Evolutionary conservation across 1,284 basidiomycete species (phyloP).

Genomic region (Ceratobasidium papillatum): DNA sequence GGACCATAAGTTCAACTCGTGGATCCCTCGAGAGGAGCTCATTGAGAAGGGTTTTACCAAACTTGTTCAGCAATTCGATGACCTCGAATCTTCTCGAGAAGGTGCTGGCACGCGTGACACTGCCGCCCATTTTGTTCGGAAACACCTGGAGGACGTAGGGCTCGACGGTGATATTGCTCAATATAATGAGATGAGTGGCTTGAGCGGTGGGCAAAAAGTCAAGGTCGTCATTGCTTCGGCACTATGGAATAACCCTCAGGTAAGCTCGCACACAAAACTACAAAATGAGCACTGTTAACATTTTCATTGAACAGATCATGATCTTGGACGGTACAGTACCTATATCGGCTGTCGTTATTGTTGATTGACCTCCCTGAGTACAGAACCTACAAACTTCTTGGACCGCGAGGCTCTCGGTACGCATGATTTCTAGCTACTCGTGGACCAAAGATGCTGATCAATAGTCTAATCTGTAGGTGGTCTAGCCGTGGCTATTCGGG

Average conservation of each 20-base stretch:
- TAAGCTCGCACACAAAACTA: constrained; percentile 49
- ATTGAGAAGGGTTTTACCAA: constrained; percentile 91
- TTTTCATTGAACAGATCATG: constrained; percentile 21
- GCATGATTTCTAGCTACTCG: constrained; percentile 40
- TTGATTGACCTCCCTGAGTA: constrained; percentile 59
- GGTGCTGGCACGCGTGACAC: constrained; percentile 91
- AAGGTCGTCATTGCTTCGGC: constrained; percentile 96
- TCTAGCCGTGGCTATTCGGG: constrained; percentile 93
- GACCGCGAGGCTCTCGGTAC: constrained; percentile 81
- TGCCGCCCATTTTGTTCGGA: constrained; percentile 78
- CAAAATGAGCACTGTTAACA: background rate
- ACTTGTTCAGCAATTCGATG: constrained; percentile 94
- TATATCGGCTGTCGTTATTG: background rate
- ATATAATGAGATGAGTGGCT: constrained; percentile 93
- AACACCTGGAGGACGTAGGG: constrained; percentile 93
- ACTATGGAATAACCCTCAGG: constrained; percentile 94
- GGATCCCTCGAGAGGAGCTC: constrained; percentile 91
- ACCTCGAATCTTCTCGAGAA: constrained; percentile 94
- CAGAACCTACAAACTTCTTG: constrained; percentile 96
- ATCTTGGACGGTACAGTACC: constrained; percentile 46
- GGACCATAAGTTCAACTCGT: constrained; percentile 93
- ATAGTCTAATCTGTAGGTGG: constrained; percentile 65
- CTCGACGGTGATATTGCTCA: constrained; percentile 97
- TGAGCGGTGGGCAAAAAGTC: constrained; percentile 96
- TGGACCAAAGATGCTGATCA: constrained; percentile 48